A percentile compares a stretch with the other conserved stretches of the same genome.
Evolutionary conservation across 192 early-diverging fungal species (phyloP).

Genomic region (Coemansia sp.): DNA sequence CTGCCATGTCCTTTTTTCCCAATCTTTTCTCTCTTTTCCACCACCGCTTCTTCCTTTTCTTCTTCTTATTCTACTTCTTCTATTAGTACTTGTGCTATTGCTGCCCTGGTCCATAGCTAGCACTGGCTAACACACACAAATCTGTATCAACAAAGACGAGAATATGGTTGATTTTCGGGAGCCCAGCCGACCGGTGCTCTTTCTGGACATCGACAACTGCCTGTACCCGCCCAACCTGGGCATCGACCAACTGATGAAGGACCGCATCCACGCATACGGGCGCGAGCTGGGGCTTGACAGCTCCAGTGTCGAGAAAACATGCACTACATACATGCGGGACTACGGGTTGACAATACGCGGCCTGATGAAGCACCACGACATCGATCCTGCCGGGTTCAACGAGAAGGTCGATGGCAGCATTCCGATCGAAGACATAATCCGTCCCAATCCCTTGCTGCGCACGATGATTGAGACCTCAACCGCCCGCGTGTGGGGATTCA

Average conservation of each 20-base stretch:
- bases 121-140: background rate
- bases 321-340: conserved; percentile 63
- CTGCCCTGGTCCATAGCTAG: background rate
- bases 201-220: conserved; percentile 84
- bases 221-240: conserved; percentile 61
- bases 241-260: conserved; percentile 58
- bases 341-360: conserved; percentile 75
- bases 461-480: conserved; percentile 59
- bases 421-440: conserved; percentile 64
- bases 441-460: conserved; percentile 61
- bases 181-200: conserved; percentile 55
- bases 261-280: conserved; percentile 66
- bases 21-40: no score
- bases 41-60: background rate
- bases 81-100: background rate
- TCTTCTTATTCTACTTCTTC: background rate
- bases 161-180: conserved; percentile 9
- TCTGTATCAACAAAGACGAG: background rate
- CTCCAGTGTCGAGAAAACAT: conserved; percentile 52
- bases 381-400: conserved; percentile 67
- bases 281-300: conserved; percentile 58
- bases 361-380: conserved; percentile 65
- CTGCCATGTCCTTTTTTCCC: no score
- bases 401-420: conserved; percentile 67
- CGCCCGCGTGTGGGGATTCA: conserved; percentile 74